Percentiles rank a stretch among this genome's conserved stretches.
phyloP scores from a whole-genome alignment of 1,139 yeast species.

The Hyphopichia buzzinii region DNA sequence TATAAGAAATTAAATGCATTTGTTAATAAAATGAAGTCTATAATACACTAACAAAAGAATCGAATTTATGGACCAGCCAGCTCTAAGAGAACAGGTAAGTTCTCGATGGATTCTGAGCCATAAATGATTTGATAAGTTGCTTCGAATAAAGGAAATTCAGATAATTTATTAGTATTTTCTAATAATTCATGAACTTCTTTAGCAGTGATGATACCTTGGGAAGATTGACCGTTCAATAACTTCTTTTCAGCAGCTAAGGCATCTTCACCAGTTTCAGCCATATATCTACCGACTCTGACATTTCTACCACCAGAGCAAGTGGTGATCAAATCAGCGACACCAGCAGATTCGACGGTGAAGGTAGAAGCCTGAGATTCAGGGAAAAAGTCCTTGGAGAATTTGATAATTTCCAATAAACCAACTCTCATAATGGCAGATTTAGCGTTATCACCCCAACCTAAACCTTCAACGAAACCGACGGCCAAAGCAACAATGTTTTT shows the following conservation, averaged over 20 bases:
- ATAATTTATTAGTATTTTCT: constrained; percentile 52
- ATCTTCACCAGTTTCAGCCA: constrained; percentile 66
- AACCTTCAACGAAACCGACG: constrained; percentile 93
- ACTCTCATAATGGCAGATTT: constrained; percentile 95
- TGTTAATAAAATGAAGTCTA: background rate
- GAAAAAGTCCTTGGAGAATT: constrained; percentile 54
- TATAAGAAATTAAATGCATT: background rate
- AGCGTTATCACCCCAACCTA: constrained; percentile 98
- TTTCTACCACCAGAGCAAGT: constrained; percentile 97
- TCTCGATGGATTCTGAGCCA: constrained; percentile 63
- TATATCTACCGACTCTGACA: constrained; percentile 79
- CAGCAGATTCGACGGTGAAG: constrained; percentile 88
- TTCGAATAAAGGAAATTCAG: constrained; percentile 84
- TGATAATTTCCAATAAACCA: constrained; percentile 82
- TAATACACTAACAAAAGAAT: too few species aligned
- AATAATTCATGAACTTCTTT: constrained; percentile 87
- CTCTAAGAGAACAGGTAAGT: constrained; percentile 63
- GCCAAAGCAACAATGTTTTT: constrained; percentile 92
- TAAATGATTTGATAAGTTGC: constrained; percentile 82
- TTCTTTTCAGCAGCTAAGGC: constrained; percentile 81
- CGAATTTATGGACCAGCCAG: background rate
- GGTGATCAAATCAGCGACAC: constrained; percentile 95
- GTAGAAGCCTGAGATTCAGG: constrained; percentile 72
- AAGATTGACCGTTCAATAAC: constrained; percentile 86
- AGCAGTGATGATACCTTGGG: constrained; percentile 89